Evolutionary conservation across 768 basidiomycete species (phyloP).

Genomic region (Hortiboletus campestris): DNA sequence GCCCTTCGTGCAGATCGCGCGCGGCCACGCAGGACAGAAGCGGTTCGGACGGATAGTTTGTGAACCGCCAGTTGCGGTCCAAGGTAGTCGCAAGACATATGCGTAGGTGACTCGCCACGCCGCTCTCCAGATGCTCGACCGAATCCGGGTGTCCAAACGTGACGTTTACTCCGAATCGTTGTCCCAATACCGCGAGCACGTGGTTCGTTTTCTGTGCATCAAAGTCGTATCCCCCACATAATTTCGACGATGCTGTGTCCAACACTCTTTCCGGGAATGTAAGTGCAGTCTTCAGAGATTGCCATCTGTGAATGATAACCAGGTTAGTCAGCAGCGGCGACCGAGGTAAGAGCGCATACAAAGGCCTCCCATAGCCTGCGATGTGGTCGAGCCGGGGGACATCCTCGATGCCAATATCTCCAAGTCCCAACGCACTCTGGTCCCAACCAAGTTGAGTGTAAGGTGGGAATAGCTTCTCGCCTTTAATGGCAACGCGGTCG

Average conservation of each 20-base stretch:
- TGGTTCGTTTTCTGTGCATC: neutral
- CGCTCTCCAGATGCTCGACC: neutral
- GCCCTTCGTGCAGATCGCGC: neutral
- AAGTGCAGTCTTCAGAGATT: neutral
- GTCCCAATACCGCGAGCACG: neutral
- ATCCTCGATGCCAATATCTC: neutral
- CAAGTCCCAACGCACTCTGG: neutral
- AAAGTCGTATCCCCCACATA: neutral
- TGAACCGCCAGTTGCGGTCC: too few species aligned
- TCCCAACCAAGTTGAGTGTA: constrained; percentile 17
- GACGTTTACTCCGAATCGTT: constrained; percentile 5
- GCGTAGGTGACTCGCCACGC: constrained; percentile 14
- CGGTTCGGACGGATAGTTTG: too few species aligned
- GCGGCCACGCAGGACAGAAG: constrained; percentile 15
- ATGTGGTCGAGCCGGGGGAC: constrained; percentile 1
- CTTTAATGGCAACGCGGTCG: neutral
- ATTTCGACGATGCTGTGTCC: neutral
- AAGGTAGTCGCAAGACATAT: too few species aligned
- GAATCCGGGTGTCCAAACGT: constrained; percentile 1
- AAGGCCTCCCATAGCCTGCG: neutral
- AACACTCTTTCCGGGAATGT: neutral
- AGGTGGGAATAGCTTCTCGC: constrained; percentile 3
- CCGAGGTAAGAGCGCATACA: neutral
- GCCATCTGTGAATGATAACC: neutral
- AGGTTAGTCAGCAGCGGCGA: neutral